These are phyloP conservation scores for Ophiostoma tasmaniense DNA, from an alignment of 2,329 filamentous ascomycete genomes.

Conservation along the genomic window DNA sequence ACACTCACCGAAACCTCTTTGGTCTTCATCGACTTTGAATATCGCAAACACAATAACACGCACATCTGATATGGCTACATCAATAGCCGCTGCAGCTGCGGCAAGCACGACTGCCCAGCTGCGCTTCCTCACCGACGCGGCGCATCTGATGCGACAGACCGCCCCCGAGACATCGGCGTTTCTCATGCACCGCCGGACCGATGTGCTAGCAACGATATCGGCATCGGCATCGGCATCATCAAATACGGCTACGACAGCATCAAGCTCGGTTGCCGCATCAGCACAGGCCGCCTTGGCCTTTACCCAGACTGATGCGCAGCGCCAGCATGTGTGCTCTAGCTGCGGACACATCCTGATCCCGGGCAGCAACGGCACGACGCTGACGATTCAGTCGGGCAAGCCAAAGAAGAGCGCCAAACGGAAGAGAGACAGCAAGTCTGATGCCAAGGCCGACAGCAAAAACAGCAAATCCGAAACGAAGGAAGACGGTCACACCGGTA, in stretches of 20 bases:
- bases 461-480: not conserved
- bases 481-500: constrained; percentile 17
- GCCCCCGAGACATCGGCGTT: constrained; percentile 51
- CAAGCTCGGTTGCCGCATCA: not conserved
- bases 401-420: constrained; percentile 19
- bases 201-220: constrained; percentile 35
- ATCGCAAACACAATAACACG: not conserved
- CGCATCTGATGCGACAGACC: constrained; percentile 44
- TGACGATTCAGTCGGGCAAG: constrained; percentile 31
- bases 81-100: constrained; percentile 1
- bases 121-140: constrained; percentile 48
- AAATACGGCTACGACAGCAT: constrained; percentile 28
- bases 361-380: constrained; percentile 34
- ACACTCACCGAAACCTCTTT: not conserved
- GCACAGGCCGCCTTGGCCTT: not conserved
- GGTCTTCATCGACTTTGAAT: not conserved
- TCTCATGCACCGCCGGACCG: constrained; percentile 46
- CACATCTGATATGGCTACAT: not conserved
- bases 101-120: constrained; percentile 24
- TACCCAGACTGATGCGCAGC: constrained; percentile 37
- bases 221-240: not conserved
- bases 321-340: constrained; percentile 47
- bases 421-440: not conserved
- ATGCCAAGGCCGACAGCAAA: constrained; percentile 3
- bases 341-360: constrained; percentile 55